A percentile compares a stretch with the other conserved stretches of the same genome.
Evolutionary conservation across 164 flowering plant genomes (phyloP).

Genomic region (Pachysandra terminalis): DNA sequence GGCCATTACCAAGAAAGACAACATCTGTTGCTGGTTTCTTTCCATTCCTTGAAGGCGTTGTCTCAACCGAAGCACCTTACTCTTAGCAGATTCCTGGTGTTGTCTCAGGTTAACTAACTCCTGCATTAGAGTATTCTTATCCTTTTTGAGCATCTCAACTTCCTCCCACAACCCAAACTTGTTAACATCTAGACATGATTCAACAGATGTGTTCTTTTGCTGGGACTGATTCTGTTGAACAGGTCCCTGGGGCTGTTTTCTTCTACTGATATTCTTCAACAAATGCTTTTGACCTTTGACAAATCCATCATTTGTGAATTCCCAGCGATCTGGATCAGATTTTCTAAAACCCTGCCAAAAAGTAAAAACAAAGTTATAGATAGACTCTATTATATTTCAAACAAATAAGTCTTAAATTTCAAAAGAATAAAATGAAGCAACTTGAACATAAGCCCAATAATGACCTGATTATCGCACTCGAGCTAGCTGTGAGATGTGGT

Average conservation of each 20-base stretch:
- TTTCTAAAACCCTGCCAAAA: conserved; percentile 66
- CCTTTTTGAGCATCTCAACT: conserved; percentile 63
- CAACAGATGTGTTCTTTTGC: conserved; percentile 22
- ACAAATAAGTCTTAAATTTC: background rate
- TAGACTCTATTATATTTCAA: background rate
- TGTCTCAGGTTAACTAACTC: conserved; percentile 59
- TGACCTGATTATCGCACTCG: no score
- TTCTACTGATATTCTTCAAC: conserved; percentile 51
- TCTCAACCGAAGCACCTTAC: conserved; percentile 36
- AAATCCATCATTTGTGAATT: conserved; percentile 64
- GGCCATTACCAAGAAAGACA: conserved; percentile 76
- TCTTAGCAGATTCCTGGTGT: conserved; percentile 49
- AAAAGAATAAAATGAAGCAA: background rate
- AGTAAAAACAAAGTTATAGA: conserved; percentile 2
- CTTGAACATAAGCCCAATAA: no score
- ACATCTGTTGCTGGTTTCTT: conserved; percentile 74
- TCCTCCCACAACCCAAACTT: conserved; percentile 39
- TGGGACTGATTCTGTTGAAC: conserved; percentile 31
- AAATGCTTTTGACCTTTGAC: conserved; percentile 63
- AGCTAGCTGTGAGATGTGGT: no score
- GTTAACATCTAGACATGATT: conserved; percentile 25
- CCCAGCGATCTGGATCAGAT: conserved; percentile 65
- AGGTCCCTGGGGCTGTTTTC: conserved; percentile 39
- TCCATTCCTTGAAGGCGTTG: conserved; percentile 73
- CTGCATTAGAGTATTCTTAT: conserved; percentile 56